phyloP scores from a whole-genome alignment of 345 rosid species.

The Populus davidiana region DNA sequence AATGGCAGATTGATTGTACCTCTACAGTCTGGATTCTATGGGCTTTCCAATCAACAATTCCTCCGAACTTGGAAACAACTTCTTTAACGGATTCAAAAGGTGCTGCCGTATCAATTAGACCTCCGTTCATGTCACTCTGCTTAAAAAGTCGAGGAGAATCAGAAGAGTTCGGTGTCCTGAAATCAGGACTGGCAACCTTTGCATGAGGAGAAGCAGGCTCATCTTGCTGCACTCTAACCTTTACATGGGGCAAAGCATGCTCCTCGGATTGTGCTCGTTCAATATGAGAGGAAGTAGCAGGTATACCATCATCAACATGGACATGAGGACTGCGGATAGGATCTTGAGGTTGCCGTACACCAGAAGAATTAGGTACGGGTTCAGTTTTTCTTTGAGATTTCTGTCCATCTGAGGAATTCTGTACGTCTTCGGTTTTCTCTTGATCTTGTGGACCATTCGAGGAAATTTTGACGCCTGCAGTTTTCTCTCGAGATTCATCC shows the following conservation, averaged over 20 bases:
- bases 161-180: background rate
- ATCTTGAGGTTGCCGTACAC: conserved; percentile 21
- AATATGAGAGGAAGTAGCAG: conserved; percentile 15
- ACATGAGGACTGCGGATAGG: conserved; percentile 9
- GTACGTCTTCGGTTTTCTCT: background rate
- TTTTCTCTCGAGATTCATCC: background rate
- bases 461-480: background rate
- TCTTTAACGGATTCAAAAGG: conserved; percentile 95
- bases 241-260: conserved; percentile 35
- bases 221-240: conserved; percentile 6
- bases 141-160: background rate
- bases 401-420: background rate
- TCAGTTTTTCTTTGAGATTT: background rate
- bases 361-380: background rate
- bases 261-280: conserved; percentile 17
- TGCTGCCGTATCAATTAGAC: conserved; percentile 72
- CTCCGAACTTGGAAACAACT: conserved; percentile 94
- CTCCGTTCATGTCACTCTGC: conserved; percentile 37
- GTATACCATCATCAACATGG: conserved; percentile 14
- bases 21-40: conserved; percentile 73
- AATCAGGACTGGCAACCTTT: background rate
- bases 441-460: background rate
- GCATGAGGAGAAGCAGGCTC: background rate
- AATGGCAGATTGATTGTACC: conserved; percentile 38
- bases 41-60: conserved; percentile 96